A percentile compares a stretch with the other conserved stretches of the same genome.
Conservation (phyloP, 2,329 filamentous ascomycete species). For the Botrytis squamosa region DNA sequence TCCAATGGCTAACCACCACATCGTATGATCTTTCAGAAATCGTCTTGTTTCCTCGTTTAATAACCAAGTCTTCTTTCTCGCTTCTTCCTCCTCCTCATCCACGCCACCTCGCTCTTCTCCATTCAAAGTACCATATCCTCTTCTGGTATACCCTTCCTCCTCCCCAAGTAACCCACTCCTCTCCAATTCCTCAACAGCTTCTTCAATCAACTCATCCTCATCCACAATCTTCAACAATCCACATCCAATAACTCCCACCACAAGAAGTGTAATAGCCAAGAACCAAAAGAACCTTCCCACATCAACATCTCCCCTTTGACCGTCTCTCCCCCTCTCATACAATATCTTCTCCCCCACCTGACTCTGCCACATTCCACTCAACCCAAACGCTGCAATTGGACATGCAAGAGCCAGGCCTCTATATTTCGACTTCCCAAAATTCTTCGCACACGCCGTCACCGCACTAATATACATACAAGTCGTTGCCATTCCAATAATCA, state of each 20-base stretch:
- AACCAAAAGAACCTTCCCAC: constrained; percentile 90
- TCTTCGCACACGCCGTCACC: constrained; percentile 97
- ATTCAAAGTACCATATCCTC: constrained; percentile 62
- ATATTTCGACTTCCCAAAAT: constrained; percentile 86
- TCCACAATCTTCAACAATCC: constrained; percentile 77
- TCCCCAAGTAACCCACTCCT: constrained; percentile 78
- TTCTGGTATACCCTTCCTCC: constrained; percentile 66
- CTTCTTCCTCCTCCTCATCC: constrained; percentile 48
- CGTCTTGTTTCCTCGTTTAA: constrained; percentile 85
- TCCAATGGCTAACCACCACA: constrained; percentile 90
- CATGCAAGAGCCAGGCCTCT: constrained; percentile 85
- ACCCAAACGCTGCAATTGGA: constrained; percentile 87
- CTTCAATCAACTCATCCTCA: constrained; percentile 84
- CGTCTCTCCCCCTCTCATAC: constrained; percentile 65
- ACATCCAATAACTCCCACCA: constrained; percentile 69
- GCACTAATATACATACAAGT: constrained; percentile 86
- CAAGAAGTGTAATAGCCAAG: constrained; percentile 67
- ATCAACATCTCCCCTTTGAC: constrained; percentile 61
- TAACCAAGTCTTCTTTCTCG: constrained; percentile 81
- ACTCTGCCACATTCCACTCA: constrained; percentile 95
- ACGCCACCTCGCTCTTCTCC: constrained; percentile 35
- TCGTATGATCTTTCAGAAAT: constrained; percentile 84
- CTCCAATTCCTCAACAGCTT: constrained; percentile 87
- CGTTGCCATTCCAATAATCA: constrained; percentile 78
- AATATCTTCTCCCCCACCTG: constrained; percentile 80